These are phyloP conservation scores for Lagenidium giganteum DNA, from an alignment of 352 stramenopile species.

Conservation along the genomic window DNA sequence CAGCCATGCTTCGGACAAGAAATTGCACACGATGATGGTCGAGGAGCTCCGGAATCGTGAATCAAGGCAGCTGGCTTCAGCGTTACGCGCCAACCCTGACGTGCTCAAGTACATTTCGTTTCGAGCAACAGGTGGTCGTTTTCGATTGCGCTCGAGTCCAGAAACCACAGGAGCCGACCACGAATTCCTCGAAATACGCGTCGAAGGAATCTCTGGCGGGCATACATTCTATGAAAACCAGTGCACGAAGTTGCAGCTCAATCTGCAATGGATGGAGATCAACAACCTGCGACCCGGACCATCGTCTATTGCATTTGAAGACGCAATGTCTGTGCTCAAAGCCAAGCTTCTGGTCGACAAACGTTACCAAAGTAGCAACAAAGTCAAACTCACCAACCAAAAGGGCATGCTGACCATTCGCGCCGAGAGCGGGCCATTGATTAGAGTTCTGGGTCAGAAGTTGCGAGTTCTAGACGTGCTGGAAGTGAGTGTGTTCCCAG, in stretches of 20 bases:
- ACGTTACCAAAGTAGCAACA: slow-evolving; percentile 30
- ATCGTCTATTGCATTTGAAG: slow-evolving; percentile 71
- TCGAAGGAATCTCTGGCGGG: slow-evolving; percentile 48
- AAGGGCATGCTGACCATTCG: slow-evolving; percentile 74
- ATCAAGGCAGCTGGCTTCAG: slow-evolving; percentile 35
- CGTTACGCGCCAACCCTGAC: slow-evolving; percentile 19
- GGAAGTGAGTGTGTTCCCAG: slow-evolving; percentile 79
- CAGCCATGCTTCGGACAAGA: slow-evolving; percentile 62
- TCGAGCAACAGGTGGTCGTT: slow-evolving; percentile 45
- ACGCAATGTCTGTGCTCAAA: slow-evolving; percentile 66
- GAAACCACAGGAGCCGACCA: slow-evolving; percentile 51
- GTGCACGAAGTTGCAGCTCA: slow-evolving; percentile 69
- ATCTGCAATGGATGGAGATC: slow-evolving; percentile 79
- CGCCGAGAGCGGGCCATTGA: slow-evolving; percentile 64
- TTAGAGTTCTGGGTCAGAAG: slow-evolving; percentile 60
- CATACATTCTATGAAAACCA: slow-evolving; percentile 71
- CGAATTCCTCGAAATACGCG: slow-evolving; percentile 72
- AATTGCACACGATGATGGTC: slow-evolving; percentile 49
- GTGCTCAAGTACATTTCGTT: slow-evolving; percentile 71
- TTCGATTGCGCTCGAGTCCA: slow-evolving; percentile 49
- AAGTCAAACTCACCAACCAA: slow-evolving; percentile 27
- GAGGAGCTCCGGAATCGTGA: slow-evolving; percentile 65
- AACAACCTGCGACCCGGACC: slow-evolving; percentile 71
- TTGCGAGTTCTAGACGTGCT: slow-evolving; percentile 69
- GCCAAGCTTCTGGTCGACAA: slow-evolving; percentile 63